Evolutionary conservation across 306 rosid genomes (phyloP).

Genomic region (Oxytropis ochrocephala): DNA sequence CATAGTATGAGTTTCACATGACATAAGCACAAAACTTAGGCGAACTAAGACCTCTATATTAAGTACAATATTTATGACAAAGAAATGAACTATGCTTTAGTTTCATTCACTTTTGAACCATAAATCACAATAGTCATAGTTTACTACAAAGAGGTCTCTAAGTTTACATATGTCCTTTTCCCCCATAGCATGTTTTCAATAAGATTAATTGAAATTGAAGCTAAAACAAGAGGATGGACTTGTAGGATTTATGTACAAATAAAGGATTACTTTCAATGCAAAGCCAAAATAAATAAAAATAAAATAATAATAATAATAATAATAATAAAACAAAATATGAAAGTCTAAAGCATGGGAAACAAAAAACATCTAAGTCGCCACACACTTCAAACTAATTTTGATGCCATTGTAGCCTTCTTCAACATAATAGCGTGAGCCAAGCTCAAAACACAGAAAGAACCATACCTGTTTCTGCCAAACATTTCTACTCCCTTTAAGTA

Average conservation of each 20-base stretch:
- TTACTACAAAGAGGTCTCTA: conserved; percentile 11
- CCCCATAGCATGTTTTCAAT: conserved; percentile 9
- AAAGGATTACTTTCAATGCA: background rate
- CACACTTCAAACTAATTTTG: conserved; percentile 9
- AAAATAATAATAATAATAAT: background rate
- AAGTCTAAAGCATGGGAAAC: background rate
- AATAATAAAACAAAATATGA: background rate
- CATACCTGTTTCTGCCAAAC: conserved; percentile 89
- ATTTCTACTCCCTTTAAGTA: conserved; percentile 90
- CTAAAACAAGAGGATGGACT: conserved; percentile 14
- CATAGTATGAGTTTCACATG: conserved; percentile 30
- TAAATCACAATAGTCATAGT: background rate
- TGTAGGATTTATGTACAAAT: conserved; percentile 4
- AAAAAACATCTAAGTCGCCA: background rate
- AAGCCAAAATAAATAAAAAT: background rate
- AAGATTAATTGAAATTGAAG: conserved; percentile 6
- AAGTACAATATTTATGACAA: background rate
- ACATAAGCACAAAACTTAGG: conserved; percentile 10
- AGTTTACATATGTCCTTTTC: background rate
- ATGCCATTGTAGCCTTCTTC: conserved; percentile 4
- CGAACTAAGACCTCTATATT: conserved; percentile 7
- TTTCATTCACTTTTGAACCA: conserved; percentile 8
- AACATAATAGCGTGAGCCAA: background rate
- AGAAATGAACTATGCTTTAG: background rate
- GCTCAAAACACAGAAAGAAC: conserved; percentile 11